phyloP scores from a whole-genome alignment of 1,284 basidiomycete species.

The Tilletia horrida region DNA sequence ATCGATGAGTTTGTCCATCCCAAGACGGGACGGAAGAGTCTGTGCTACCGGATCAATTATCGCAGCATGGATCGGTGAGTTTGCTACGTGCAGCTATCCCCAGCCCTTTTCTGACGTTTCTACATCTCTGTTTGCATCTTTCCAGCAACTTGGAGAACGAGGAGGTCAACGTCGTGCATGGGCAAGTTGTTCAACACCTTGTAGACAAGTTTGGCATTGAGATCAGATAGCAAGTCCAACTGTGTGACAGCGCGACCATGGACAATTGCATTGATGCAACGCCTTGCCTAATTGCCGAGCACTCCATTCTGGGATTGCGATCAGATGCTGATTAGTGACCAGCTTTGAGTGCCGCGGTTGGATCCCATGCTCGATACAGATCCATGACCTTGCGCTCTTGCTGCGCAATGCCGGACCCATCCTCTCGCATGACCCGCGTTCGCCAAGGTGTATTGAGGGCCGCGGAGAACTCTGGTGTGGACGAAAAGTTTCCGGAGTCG shows the following conservation, averaged over 20 bases:
- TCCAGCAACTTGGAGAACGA: constrained; percentile 79
- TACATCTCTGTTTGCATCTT: background rate
- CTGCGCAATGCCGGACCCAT: constrained; percentile 23
- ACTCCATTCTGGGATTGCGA: too few relatives aligned
- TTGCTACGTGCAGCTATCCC: constrained; percentile 9
- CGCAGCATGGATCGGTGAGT: constrained; percentile 87
- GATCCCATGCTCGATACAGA: constrained; percentile 42
- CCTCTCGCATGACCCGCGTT: constrained; percentile 23
- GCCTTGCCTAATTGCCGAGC: too few relatives aligned
- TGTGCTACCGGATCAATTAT: constrained; percentile 90
- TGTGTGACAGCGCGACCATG: background rate
- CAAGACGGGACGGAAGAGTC: constrained; percentile 73
- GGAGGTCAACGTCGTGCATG: constrained; percentile 78
- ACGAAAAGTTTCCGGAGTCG: constrained; percentile 20
- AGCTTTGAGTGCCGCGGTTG: constrained; percentile 22
- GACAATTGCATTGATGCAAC: too few relatives aligned
- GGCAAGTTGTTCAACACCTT: constrained; percentile 56
- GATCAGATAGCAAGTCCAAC: background rate
- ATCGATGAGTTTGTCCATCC: constrained; percentile 90
- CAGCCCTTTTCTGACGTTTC: constrained; percentile 19
- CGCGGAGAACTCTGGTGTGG: constrained; percentile 28
- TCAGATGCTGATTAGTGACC: too few relatives aligned
- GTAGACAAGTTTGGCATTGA: constrained; percentile 57
- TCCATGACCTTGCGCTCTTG: constrained; percentile 36
- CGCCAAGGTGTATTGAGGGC: constrained; percentile 34